A percentile compares a stretch with the other conserved stretches of the same genome.
These are phyloP conservation scores for Asterophora lycoperdoides DNA, from an alignment of 768 basidiomycete genomes.

Conservation along the genomic window DNA sequence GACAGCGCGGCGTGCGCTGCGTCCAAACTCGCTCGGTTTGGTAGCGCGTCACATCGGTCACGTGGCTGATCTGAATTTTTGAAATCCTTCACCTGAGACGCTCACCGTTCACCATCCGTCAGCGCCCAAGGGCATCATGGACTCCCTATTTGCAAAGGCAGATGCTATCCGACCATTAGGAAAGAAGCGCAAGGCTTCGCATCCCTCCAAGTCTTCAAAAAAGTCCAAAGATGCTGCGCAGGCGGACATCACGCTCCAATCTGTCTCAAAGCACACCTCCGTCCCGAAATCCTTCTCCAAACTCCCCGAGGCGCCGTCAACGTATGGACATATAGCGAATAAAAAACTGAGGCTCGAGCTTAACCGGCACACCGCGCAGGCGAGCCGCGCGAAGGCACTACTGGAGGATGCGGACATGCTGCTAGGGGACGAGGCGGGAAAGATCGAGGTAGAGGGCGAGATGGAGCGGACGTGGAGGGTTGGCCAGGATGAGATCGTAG, in stretches of 20 bases:
- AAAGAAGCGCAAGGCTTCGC: constrained; percentile 39
- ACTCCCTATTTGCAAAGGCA: constrained; percentile 68
- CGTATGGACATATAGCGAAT: constrained; percentile 62
- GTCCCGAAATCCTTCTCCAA: constrained; percentile 66
- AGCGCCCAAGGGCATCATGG: constrained; percentile 39
- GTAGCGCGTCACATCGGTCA: too few relatives aligned
- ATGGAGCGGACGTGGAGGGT: constrained; percentile 91
- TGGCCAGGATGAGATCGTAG: constrained; percentile 71
- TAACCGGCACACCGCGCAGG: constrained; percentile 53
- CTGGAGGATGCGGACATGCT: constrained; percentile 70
- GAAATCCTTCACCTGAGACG: too few relatives aligned
- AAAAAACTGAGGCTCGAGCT: constrained; percentile 74
- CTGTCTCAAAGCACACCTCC: constrained; percentile 53
- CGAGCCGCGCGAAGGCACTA: constrained; percentile 57
- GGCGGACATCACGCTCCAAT: constrained; percentile 52
- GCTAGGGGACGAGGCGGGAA: constrained; percentile 64
- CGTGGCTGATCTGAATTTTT: too few relatives aligned
- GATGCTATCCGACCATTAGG: constrained; percentile 48
- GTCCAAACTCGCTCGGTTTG: too few relatives aligned
- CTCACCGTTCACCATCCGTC: too few relatives aligned
- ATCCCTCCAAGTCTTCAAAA: constrained; percentile 7
- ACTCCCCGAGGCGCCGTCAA: constrained; percentile 41
- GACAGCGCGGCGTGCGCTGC: too few relatives aligned
- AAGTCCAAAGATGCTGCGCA: constrained; percentile 24
- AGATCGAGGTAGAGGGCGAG: constrained; percentile 69